These are phyloP conservation scores for Pyrenophora seminiperda DNA, from an alignment of 2,329 filamentous ascomycete genomes.

Conservation along the genomic window DNA sequence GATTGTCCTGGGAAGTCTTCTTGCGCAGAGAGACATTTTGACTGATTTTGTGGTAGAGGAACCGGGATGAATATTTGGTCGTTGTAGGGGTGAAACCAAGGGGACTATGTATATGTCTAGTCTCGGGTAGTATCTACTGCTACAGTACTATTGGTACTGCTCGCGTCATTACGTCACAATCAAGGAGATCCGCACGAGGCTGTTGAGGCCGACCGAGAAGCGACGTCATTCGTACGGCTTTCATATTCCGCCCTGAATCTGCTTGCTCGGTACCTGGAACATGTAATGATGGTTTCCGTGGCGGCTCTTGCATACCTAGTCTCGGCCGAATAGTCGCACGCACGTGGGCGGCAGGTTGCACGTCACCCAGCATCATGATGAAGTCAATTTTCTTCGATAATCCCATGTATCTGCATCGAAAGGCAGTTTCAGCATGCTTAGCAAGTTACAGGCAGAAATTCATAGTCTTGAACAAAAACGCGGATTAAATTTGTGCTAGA, in stretches of 20 bases:
- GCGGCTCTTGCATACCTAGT: no score
- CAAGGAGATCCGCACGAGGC: not conserved
- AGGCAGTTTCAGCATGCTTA: no score
- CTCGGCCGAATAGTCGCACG: not conserved
- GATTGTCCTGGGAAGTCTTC: constrained; percentile 3
- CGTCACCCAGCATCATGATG: no score
- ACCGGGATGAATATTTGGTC: not conserved
- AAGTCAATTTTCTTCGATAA: no score
- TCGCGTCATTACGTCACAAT: not conserved
- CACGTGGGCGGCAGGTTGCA: no score
- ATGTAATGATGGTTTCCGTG: no score
- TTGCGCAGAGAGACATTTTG: constrained; percentile 2
- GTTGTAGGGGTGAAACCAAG: not conserved
- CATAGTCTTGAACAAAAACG: no score
- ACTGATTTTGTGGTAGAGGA: not conserved
- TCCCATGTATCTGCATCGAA: no score
- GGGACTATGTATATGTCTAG: not conserved
- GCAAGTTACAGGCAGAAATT: no score
- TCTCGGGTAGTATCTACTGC: not conserved
- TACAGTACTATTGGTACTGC: no score
- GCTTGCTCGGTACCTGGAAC: no score
- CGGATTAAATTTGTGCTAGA: no score
- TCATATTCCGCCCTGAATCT: not conserved
- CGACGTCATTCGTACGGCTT: constrained; percentile 3
- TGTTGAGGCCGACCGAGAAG: not conserved